Evolutionary conservation across 768 basidiomycete genomes (phyloP).

Genomic region (Pleurotus tuber-regium): DNA sequence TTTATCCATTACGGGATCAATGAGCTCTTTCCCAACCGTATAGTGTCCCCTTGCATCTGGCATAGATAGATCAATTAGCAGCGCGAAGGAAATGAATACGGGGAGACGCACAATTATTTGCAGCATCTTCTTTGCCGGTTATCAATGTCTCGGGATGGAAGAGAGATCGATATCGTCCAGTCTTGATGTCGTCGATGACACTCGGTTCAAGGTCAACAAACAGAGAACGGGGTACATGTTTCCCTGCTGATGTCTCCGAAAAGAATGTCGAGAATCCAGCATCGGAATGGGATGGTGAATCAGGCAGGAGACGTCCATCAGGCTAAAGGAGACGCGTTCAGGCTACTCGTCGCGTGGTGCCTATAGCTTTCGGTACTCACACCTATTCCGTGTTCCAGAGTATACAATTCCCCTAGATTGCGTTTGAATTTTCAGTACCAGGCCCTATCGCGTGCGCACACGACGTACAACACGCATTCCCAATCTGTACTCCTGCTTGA

Average conservation of each 20-base stretch:
- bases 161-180: conserved; percentile 85
- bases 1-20: conserved; percentile 95
- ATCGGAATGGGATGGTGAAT: conserved; percentile 67
- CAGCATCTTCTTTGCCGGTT: conserved; percentile 98
- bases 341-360: not conserved
- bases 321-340: conserved; percentile 60
- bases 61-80: no score
- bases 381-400: conserved; percentile 94
- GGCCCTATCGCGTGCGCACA: conserved; percentile 38
- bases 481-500: conserved; percentile 94
- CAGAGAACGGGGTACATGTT: conserved; percentile 94
- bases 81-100: not conserved
- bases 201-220: conserved; percentile 96
- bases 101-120: conserved; percentile 85
- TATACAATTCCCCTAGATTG: conserved; percentile 90
- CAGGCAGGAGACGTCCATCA: conserved; percentile 82
- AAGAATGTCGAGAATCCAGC: conserved; percentile 98
- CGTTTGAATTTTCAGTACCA: conserved; percentile 22
- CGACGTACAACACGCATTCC: conserved; percentile 97
- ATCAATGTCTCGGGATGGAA: conserved; percentile 99
- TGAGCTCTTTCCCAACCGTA: conserved; percentile 97
- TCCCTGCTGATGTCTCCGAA: conserved; percentile 90
- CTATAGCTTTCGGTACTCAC: conserved; percentile 45
- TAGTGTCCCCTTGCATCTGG: conserved; percentile 97
- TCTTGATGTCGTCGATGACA: conserved; percentile 93